Conservation (phyloP, 2,329 filamentous ascomycete species). For the Byssochlamys sp. region DNA sequence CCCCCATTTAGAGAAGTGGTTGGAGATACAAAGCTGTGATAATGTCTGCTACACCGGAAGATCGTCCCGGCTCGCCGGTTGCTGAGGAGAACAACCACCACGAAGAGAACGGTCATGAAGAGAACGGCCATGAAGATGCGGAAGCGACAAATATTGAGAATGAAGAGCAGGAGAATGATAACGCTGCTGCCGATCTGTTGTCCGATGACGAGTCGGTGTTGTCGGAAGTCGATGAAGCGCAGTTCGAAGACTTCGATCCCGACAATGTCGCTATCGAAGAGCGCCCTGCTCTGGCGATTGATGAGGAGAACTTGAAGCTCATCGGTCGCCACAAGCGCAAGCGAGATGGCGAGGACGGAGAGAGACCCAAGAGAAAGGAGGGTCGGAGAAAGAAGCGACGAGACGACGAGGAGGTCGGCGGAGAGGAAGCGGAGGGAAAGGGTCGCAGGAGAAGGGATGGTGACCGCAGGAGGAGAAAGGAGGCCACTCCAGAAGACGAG, state of each 20-base stretch:
- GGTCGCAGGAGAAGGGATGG: constrained; percentile 42
- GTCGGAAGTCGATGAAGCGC: constrained; percentile 55
- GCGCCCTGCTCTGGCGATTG: constrained; percentile 48
- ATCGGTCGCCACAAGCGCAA: constrained; percentile 57
- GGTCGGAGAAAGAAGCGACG: constrained; percentile 51
- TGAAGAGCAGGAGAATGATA: constrained; percentile 13
- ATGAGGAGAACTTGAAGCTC: constrained; percentile 52
- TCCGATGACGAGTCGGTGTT: constrained; percentile 54
- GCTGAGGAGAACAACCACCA: constrained; percentile 8
- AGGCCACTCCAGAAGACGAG: constrained; percentile 56
- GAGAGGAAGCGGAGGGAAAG: constrained; percentile 45
- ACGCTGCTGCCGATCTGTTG: constrained; percentile 35
- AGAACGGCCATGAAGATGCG: constrained; percentile 13
- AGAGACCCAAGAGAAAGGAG: constrained; percentile 60
- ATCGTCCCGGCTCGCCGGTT: constrained; percentile 13
- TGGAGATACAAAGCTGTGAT: constrained; percentile 1
- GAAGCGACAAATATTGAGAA: constrained; percentile 9
- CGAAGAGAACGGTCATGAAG: neutral
- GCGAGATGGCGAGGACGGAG: constrained; percentile 53
- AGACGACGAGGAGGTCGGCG: constrained; percentile 48
- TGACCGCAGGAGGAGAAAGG: constrained; percentile 40
- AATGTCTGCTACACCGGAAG: constrained; percentile 34
- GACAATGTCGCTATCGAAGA: constrained; percentile 53
- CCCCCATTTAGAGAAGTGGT: neutral
- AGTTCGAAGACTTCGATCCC: constrained; percentile 57